Evolutionary conservation across 257 asterid genomes (phyloP), one percentile per base, ranked within the genome.

Genomic region (Solanum infundibuliforme): DNA sequence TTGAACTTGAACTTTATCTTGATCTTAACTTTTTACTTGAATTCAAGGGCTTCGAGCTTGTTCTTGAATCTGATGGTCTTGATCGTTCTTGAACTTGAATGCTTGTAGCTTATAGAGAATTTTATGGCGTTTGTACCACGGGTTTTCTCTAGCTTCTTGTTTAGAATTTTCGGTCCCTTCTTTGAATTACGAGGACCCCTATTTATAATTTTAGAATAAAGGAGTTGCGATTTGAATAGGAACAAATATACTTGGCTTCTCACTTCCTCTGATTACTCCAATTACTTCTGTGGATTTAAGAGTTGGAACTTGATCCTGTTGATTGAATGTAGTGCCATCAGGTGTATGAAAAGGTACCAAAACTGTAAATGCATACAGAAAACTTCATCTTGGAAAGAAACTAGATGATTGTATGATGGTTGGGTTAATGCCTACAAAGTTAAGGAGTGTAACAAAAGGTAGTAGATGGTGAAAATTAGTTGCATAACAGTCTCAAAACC

Each of bases 191-290:
- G 43, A 38, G 43, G 12, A 38, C 43, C 43, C 43, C 43, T 38
- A 38, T 38, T 38, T 38, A 38, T 38, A 38, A 38, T 38, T 38
- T 38, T 38, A 38, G 43, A 38, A 38, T 38, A 38, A 1, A 38
- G 12, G 43, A 38, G 43, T 38, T 38, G 43, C 43, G 43, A 38
- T 38, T 38, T 38, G 43, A 8, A 38, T 38, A 38, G 99, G 98
- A 89, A 95, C 99, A 91, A 95, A 97, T 93, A 95, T 91, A 89
- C 97, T 95, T 20, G 99, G 98, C 83, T 93, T 97, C 93, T 97
- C 99, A 86, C 98, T 95, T 38, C 94, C 96, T 68, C 98, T 95
- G 87, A 93, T 86, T 74, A 97, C 98, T 84, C 99, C 98, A 87
- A 88, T 88, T 76, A 95, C 96, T 88, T 95, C 94, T 32, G 92